phyloP scores from a whole-genome alignment of 2,329 filamentous ascomycete species.

The Fusarium chlamydosporum region DNA sequence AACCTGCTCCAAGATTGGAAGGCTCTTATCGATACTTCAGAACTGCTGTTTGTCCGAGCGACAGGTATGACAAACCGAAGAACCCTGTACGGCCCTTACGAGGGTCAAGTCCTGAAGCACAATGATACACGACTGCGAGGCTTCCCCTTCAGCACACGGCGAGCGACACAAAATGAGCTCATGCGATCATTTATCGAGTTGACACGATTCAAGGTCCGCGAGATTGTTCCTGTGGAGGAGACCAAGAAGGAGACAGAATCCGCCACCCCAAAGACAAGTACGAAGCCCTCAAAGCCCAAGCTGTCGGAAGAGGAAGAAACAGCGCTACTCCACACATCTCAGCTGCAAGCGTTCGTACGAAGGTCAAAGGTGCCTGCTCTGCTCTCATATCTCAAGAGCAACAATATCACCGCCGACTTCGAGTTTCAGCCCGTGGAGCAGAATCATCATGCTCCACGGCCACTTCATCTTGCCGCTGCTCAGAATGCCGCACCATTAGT shows the following conservation, averaged over 20 bases:
- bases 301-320: conserved; percentile 86
- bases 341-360: conserved; percentile 88
- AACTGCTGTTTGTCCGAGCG: conserved; percentile 89
- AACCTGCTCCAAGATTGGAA: conserved; percentile 88
- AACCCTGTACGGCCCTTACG: conserved; percentile 92
- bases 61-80: conserved; percentile 88
- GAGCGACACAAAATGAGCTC: conserved; percentile 93
- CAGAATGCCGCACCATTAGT: conserved; percentile 85
- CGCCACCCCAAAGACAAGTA: conserved; percentile 56
- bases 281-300: conserved; percentile 73
- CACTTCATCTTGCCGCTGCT: conserved; percentile 87
- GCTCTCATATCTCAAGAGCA: conserved; percentile 84
- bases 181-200: conserved; percentile 96
- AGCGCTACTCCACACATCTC: conserved; percentile 85
- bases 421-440: conserved; percentile 79
- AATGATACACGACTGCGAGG: conserved; percentile 86
- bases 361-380: conserved; percentile 91
- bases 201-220: conserved; percentile 87
- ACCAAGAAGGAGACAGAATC: conserved; percentile 59
- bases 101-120: conserved; percentile 83
- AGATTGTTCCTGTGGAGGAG: conserved; percentile 77
- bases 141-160: conserved; percentile 92
- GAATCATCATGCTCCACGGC: conserved; percentile 84
- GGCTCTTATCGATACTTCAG: conserved; percentile 82
- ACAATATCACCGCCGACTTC: conserved; percentile 79